Base-by-base conservation (phyloP, 2,329 filamentous ascomycete genomes). In the Talaromyces sp. region DNA sequence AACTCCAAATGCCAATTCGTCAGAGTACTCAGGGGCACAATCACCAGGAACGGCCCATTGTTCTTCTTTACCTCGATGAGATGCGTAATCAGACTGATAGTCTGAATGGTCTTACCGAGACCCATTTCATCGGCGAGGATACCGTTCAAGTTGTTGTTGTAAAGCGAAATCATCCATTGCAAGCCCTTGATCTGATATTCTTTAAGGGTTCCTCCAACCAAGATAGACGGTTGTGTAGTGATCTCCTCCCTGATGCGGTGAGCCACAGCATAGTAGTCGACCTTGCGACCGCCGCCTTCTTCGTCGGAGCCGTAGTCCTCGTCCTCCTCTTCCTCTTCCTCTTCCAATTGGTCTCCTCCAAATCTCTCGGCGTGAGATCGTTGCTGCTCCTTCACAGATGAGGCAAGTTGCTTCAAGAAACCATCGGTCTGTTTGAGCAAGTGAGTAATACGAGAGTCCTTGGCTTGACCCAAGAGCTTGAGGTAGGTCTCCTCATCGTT, bases 131-230 rank as follows among this genome's bases (percentile, higher is more conserved):
- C 95, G 62, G 95, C 95, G 70, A 99, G 82, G 67, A 99, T 98
- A 84, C 95, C 95, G 75, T 99, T 99, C 67, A 99, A 85, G 78
- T 97, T 99, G 82, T 99, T 99, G 87, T 99, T 99, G 85, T 98
- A 99, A 15, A 99, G 84, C 15, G 95, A 99, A 64, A 99, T 88
- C 95, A 99, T 99, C 95, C 95, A 99, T 76, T 99, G 93, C 55
- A 99, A 81, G 84, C 95, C 95, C 86, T 97, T 98, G 78, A 99
- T 68, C 79, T 99, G 95, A 77, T 99, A 99, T 75, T 99, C 95
- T 77, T 99, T 99, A 67, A 99, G 82, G 11, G 82, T 90, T 72
- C 95, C 95, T 73, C 95, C 95, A 65, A 98, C 92, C 63, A 99
- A 84, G 51, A 96, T 96, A 58, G 78, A 77, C 7, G 95, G 91